Evolutionary conservation across 2,329 filamentous ascomycete species (phyloP).

Genomic region (Fusarium goolgardi): DNA sequence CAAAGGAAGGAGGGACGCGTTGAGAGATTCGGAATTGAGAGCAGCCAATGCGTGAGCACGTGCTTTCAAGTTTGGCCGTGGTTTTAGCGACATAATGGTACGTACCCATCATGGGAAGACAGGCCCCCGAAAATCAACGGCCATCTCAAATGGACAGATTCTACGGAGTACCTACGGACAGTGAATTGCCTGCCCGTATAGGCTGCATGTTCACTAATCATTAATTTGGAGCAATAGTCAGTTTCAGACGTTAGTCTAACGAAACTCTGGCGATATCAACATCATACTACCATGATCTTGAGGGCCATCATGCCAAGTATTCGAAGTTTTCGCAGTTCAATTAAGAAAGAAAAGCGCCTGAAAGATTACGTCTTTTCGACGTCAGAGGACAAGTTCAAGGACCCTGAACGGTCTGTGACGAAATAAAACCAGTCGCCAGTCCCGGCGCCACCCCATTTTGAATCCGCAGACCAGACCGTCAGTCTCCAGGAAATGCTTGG

Average conservation of each 20-base stretch:
- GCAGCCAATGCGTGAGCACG: conserved; percentile 34
- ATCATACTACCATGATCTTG: not conserved
- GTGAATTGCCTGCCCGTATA: not conserved
- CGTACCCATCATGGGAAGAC: not conserved
- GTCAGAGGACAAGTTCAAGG: conserved; percentile 28
- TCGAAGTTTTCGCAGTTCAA: not conserved
- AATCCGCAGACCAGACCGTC: conserved; percentile 7
- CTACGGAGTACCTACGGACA: not conserved
- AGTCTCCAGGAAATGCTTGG: conserved; percentile 11
- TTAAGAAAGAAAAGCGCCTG: not conserved
- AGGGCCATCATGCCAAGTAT: conserved; percentile 4
- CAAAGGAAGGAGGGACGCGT: conserved; percentile 24
- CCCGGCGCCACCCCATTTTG: conserved; percentile 12
- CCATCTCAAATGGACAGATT: not conserved
- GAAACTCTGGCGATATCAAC: not conserved
- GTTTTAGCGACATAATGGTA: conserved; percentile 1
- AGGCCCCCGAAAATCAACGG: not conserved
- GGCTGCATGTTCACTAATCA: conserved; percentile 34
- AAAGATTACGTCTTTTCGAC: conserved; percentile 32
- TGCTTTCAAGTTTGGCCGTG: conserved; percentile 18
- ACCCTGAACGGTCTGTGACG: conserved; percentile 4
- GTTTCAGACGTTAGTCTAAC: not conserved
- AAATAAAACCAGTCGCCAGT: conserved; percentile 8
- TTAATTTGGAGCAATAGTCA: not conserved
- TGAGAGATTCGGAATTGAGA: conserved; percentile 4